Evolutionary conservation across 352 stramenopile genomes (phyloP).

Genomic region (Peronospora belbahrii): DNA sequence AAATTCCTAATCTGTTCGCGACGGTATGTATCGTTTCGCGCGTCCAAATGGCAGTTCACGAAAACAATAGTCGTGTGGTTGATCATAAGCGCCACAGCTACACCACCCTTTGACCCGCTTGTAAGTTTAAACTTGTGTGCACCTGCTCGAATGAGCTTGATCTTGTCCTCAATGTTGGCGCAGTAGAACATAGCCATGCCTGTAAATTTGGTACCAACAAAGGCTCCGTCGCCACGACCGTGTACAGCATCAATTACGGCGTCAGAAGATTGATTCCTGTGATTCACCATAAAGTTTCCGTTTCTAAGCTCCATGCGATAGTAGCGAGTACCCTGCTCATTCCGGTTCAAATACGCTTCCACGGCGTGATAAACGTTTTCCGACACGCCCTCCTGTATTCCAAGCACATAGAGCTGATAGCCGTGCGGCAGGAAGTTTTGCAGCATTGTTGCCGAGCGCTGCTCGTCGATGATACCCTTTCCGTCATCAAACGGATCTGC

Average conservation of each 20-base stretch:
- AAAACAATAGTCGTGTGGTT: slow-evolving; percentile 79
- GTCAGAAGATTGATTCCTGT: slow-evolving; percentile 60
- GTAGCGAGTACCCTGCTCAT: slow-evolving; percentile 47
- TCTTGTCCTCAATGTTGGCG: slow-evolving; percentile 37
- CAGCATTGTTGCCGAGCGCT: slow-evolving; percentile 62
- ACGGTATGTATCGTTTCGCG: slow-evolving; percentile 67
- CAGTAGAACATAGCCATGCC: slow-evolving; percentile 75
- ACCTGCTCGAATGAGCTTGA: slow-evolving; percentile 67
- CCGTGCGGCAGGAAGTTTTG: slow-evolving; percentile 66
- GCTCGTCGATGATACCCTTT: slow-evolving; percentile 66
- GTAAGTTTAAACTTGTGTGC: slow-evolving; percentile 80
- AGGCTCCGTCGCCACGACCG: slow-evolving; percentile 70
- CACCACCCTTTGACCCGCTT: slow-evolving; percentile 72
- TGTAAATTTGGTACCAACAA: slow-evolving; percentile 82
- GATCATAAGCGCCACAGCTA: slow-evolving; percentile 65
- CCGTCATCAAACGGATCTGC: slow-evolving; percentile 72
- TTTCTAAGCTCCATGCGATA: slow-evolving; percentile 74
- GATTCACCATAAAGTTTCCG: slow-evolving; percentile 52
- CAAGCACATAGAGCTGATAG: slow-evolving; percentile 84
- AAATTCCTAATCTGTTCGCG: slow-evolving; percentile 79
- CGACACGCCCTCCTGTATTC: slow-evolving; percentile 78
- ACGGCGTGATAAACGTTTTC: slow-evolving; percentile 82
- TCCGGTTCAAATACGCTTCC: slow-evolving; percentile 69
- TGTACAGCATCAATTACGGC: slow-evolving; percentile 74
- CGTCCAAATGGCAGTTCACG: slow-evolving; percentile 81